Conservation (phyloP, 257 asterid genomes). For the Verbascum thapsus region DNA sequence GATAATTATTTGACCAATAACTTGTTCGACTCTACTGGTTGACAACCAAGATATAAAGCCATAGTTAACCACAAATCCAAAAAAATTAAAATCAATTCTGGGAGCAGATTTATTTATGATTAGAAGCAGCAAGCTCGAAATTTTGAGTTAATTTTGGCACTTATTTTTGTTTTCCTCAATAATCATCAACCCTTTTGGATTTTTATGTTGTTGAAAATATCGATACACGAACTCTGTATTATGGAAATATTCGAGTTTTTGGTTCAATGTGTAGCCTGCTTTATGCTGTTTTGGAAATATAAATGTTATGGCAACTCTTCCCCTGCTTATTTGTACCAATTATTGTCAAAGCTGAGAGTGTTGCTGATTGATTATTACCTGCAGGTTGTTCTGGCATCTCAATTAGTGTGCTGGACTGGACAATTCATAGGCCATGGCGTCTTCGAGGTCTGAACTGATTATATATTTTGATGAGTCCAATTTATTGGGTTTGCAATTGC, state of each 20-base stretch:
- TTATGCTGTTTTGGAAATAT: background rate
- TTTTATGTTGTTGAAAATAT: constrained; percentile 5
- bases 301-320: background rate
- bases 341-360: too few species aligned
- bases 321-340: constrained; percentile 35
- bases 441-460: too few species aligned
- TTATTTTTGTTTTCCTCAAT: too few species aligned
- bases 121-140: background rate
- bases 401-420: constrained; percentile 91
- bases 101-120: background rate
- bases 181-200: background rate
- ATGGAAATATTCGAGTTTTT: background rate
- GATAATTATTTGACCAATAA: too few species aligned
- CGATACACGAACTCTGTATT: background rate
- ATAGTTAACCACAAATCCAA: too few species aligned
- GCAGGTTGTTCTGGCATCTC: constrained; percentile 84
- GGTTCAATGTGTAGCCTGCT: constrained; percentile 2
- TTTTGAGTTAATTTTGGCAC: background rate
- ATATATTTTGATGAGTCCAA: too few species aligned
- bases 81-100: background rate
- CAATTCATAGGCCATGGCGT: constrained; percentile 92
- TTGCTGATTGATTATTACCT: too few species aligned
- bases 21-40: too few species aligned
- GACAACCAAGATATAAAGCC: too few species aligned
- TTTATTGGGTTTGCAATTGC: too few species aligned